Percentiles rank a stretch among this genome's conserved stretches.
Evolutionary conservation across 1,284 basidiomycete species (phyloP).

Genomic region (Cystobasidium sp.): DNA sequence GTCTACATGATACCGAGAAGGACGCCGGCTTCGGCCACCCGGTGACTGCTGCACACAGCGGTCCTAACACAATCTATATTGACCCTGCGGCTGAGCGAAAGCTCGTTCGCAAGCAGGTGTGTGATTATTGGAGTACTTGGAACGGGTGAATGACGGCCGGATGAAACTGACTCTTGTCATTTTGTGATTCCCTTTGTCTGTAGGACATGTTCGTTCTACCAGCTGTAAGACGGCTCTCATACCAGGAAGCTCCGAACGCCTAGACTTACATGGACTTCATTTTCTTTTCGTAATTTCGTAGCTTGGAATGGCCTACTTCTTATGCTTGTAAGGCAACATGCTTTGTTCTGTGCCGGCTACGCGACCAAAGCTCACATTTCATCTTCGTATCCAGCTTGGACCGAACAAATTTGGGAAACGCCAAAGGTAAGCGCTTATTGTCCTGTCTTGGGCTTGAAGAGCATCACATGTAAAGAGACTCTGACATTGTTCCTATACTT

Average conservation of each 20-base stretch:
- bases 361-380: not conserved
- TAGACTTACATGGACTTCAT: not conserved
- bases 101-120: conserved; percentile 41
- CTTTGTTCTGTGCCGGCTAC: not conserved
- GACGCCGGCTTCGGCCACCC: conserved; percentile 3
- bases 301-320: conserved; percentile 38
- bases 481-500: not conserved
- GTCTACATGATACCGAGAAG: conserved; percentile 8
- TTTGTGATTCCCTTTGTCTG: not conserved
- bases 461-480: too few relatives aligned
- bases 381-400: conserved; percentile 11
- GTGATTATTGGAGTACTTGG: not conserved
- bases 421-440: conserved; percentile 10
- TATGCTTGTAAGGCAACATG: conserved; percentile 23
- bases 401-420: conserved; percentile 40
- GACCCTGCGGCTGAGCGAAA: conserved; percentile 35
- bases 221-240: conserved; percentile 4
- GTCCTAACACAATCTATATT: conserved; percentile 17
- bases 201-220: conserved; percentile 33
- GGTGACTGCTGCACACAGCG: conserved; percentile 11
- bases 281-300: not conserved
- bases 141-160: not conserved
- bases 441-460: not conserved
- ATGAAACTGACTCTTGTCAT: not conserved
- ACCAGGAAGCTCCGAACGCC: not conserved